phyloP scores from a whole-genome alignment of 345 rosid species.

The Fremontodendron californicum region DNA sequence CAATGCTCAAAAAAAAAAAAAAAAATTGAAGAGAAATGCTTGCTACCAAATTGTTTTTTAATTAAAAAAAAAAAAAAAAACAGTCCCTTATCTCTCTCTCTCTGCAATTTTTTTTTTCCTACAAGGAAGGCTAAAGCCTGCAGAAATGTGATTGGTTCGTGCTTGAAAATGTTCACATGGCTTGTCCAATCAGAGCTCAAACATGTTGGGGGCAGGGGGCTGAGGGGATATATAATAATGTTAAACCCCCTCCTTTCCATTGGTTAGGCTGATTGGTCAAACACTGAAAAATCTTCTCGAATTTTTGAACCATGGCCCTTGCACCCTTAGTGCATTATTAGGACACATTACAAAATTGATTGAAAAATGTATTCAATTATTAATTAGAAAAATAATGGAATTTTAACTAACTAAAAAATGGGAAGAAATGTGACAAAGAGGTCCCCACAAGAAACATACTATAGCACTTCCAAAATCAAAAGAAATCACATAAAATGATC shows the following conservation, averaged over 20 bases:
- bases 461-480: neutral
- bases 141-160: neutral
- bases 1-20: no score
- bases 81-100: neutral
- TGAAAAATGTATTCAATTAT: no score
- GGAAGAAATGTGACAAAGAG: neutral
- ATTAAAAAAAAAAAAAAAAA: neutral
- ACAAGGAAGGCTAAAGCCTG: neutral
- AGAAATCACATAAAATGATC: neutral
- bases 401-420: neutral
- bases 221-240: neutral
- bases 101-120: neutral
- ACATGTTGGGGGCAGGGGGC: neutral
- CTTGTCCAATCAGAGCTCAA: conserved; percentile 1
- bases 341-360: no score
- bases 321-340: no score
- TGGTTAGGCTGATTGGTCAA: conserved; percentile 19
- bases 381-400: no score
- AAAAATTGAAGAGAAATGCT: neutral
- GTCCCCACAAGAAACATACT: neutral
- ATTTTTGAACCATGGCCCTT: neutral
- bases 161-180: neutral
- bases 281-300: conserved; percentile 1
- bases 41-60: neutral
- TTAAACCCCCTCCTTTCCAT: neutral